Conservation (phyloP, 257 asterid species). For the Solanum peruvianum region DNA sequence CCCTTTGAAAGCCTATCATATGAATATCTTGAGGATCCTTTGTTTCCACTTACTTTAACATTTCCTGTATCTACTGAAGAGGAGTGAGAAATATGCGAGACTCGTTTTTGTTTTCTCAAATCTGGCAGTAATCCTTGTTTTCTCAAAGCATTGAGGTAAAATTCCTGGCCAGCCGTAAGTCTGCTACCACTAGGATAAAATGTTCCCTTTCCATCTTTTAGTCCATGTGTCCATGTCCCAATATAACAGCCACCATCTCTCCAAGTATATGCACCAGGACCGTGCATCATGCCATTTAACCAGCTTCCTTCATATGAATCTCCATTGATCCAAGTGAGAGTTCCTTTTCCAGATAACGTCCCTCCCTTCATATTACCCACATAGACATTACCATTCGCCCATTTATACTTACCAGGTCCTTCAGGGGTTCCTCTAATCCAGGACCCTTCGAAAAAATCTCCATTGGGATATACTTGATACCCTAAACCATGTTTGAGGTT, state of each 20-base stretch:
- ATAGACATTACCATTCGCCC: constrained; percentile 78
- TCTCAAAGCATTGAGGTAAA: constrained; percentile 70
- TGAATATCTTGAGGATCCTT: constrained; percentile 29
- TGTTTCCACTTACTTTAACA: constrained; percentile 34
- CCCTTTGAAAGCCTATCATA: constrained; percentile 38
- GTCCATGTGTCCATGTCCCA: constrained; percentile 86
- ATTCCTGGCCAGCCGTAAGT: constrained; percentile 57
- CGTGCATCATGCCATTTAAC: constrained; percentile 75
- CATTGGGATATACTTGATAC: constrained; percentile 60
- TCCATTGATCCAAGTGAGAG: constrained; percentile 74
- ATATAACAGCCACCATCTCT: constrained; percentile 64
- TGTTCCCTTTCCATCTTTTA: constrained; percentile 91
- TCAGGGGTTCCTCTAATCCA: constrained; percentile 93
- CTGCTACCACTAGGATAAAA: constrained; percentile 73
- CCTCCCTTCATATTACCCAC: constrained; percentile 79
- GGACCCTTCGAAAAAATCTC: constrained; percentile 73
- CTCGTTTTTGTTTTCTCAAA: constrained; percentile 55
- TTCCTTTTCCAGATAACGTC: constrained; percentile 80
- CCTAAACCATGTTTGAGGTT: constrained; percentile 91
- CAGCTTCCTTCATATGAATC: constrained; percentile 83
- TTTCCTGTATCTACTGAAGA: constrained; percentile 40
- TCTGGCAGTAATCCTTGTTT: constrained; percentile 82
- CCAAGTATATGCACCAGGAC: constrained; percentile 86
- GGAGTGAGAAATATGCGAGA: constrained; percentile 53
- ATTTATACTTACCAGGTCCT: constrained; percentile 86